Evolutionary conservation across 257 asterid species (phyloP), one percentile per base, ranked within the genome.

Genomic region (Knoxia roxburghii): DNA sequence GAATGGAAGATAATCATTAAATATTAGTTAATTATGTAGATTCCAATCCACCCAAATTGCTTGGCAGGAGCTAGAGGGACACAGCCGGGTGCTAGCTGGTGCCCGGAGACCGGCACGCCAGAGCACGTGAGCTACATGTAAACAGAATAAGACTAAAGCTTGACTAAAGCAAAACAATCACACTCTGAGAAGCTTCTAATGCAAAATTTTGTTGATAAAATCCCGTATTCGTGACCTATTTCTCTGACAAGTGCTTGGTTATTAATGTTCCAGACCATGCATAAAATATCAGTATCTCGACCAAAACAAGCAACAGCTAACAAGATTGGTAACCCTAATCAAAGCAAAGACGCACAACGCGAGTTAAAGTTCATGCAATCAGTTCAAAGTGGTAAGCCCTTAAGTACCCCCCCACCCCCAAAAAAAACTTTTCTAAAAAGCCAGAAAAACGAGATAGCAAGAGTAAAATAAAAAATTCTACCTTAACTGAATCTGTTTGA

Each of bases 401-500:
- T 18, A 17, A 67, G 41, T n/a, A n/a, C n/a, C n/a, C n/a, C n/a
- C n/a, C n/a, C n/a, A n/a, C n/a, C n/a, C n/a, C 1, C 7, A 33
- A 26, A 59, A 32, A 39, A 11, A 64, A 27, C 1, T 26, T 18
- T 7, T n/a, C n/a, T n/a, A n/a, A 37, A 30, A 13, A 24, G 18
- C 7, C 5, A 20, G 64, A 52, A 35, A 54, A 24, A 13, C 39
- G 13, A 39, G 20, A 46, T 4, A 57, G 32, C 7, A 24, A 26
- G 24, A 24, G 68, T 0, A 23, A n/a, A 32, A 43, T n/a, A 12
- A 72, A 72, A 54, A 64, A 63, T 23, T 77, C 68, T 76, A 92
- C 98, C 98, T 89, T 86, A 70, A 93, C 94, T 13, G 86, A 85
- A 72, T 86, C 95, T 11, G 81, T 81, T 53, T 84, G 98, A 61